Evolutionary conservation across 2,329 filamentous ascomycete species (phyloP), one percentile per base, ranked within the genome.

Genomic region (Emydomyces testavorans): DNA sequence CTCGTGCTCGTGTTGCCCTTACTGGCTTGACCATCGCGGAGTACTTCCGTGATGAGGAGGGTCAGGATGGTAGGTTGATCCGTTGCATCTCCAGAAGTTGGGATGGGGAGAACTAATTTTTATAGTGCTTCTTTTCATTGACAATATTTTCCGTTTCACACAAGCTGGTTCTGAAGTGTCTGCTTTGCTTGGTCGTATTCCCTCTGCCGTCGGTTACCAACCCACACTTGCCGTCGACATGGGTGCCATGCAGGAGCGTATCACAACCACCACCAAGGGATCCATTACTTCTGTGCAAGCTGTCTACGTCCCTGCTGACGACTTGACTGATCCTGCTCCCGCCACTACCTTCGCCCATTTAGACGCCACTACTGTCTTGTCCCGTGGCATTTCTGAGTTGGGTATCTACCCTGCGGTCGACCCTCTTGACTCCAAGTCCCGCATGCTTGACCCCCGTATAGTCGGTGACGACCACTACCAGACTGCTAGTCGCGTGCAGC

Each of bases 61-160:
- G 89, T 61, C 89, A 95, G 78, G 89, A 95, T 75, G 83, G 80
- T 84, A 68, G 65, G 79, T 37, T 10, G 10, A 8, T 34, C 26
- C n/a, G 6, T 41, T 6, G 38, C 4, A n/a, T 36, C 13, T n/a
- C 6, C 10, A 6, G 10, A 16, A 38, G 47, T 23, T 35, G 15
- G 3, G 21, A 32, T 46, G 10, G 2, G 20, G 11, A 31, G 16
- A n/a, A 43, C 54, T 62, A 45, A 60, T 45, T 8, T 7, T 34
- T 38, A 4, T 51, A 84, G 87, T 95, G 80, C 79, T 95, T 69
- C 88, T 95, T 72, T 95, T 96, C 80, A 96, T 96, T 72, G 92
- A 98, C 84, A 98, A 98, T 81, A 96, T 98, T 76, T 96, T 95
- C 87, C 85, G 92, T 68, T 96, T 96, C 81, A 95, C 90, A 59